A percentile compares a stretch with the other conserved stretches of the same genome.
phyloP scores from a whole-genome alignment of 1,284 basidiomycete genomes.

The Fomes fomentarius region DNA sequence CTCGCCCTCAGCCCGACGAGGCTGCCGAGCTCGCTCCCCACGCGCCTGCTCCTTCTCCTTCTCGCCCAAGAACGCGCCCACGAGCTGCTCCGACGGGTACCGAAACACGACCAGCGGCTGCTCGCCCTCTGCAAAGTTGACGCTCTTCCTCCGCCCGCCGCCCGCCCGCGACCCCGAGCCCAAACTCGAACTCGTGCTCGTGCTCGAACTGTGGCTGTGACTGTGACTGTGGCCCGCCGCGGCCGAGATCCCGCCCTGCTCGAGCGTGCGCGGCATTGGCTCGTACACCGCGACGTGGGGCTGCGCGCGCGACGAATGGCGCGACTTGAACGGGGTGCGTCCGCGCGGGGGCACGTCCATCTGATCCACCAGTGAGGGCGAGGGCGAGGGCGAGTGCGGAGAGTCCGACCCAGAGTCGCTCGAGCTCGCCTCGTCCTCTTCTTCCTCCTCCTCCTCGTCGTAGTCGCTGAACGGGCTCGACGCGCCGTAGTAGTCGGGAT shows the following conservation, averaged over 20 bases:
- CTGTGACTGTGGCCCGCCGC: neutral
- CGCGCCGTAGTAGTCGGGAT: constrained; percentile 17
- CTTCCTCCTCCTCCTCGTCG: constrained; percentile 10
- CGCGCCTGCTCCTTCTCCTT: constrained; percentile 7
- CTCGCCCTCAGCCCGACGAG: neutral
- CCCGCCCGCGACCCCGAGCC: constrained; percentile 1
- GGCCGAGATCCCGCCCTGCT: constrained; percentile 12
- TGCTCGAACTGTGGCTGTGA: too few relatives aligned
- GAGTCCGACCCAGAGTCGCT: too few relatives aligned
- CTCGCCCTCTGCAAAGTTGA: constrained; percentile 25
- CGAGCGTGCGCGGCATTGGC: constrained; percentile 14
- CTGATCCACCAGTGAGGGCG: neutral
- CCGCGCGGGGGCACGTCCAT: constrained; percentile 3
- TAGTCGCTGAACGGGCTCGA: constrained; percentile 17
- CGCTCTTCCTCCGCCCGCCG: constrained; percentile 21
- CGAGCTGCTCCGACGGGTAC: constrained; percentile 26
- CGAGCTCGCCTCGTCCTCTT: constrained; percentile 1
- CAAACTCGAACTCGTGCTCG: too few relatives aligned
- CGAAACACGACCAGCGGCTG: constrained; percentile 27
- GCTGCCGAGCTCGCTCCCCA: too few relatives aligned
- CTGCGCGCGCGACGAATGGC: neutral
- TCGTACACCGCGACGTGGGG: constrained; percentile 12
- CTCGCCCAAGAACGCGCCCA: constrained; percentile 17
- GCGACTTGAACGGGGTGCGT: neutral
- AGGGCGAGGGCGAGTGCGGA: constrained; percentile 9